Percentiles rank a stretch among this genome's conserved stretches.
phyloP scores from a whole-genome alignment of 495 filamentous ascomycete genomes.

The Trichoderma virens region DNA sequence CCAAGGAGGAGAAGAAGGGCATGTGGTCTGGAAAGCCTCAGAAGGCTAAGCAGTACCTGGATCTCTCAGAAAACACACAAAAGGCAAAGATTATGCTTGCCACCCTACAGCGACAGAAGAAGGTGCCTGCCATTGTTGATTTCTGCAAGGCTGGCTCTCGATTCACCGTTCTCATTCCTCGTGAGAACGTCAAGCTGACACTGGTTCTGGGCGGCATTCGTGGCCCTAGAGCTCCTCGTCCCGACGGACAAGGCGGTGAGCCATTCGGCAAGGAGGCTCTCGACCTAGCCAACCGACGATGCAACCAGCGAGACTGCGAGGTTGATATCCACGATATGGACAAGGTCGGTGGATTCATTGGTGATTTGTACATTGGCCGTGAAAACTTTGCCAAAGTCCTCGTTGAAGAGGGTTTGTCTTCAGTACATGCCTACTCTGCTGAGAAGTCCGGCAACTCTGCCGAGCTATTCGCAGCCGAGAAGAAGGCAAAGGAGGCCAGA shows the following conservation, averaged over 20 bases:
- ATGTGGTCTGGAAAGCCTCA: slow-evolving; percentile 88
- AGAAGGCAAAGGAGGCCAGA: slow-evolving; percentile 74
- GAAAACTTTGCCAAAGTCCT: slow-evolving; percentile 94
- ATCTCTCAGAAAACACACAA: slow-evolving; percentile 85
- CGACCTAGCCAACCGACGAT: slow-evolving; percentile 77
- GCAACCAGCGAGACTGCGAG: slow-evolving; percentile 92
- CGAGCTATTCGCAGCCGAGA: slow-evolving; percentile 81
- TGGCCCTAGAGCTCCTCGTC: slow-evolving; percentile 76
- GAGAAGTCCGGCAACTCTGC: slow-evolving; percentile 85
- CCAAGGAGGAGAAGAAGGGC: slow-evolving; percentile 75
- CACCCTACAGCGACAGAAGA: slow-evolving; percentile 78
- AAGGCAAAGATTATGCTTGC: slow-evolving; percentile 92
- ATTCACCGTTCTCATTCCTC: slow-evolving; percentile 86
- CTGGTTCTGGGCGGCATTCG: slow-evolving; percentile 92
- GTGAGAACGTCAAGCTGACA: slow-evolving; percentile 89
- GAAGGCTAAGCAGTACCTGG: slow-evolving; percentile 68
- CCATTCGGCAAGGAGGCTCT: slow-evolving; percentile 93
- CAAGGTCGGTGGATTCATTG: slow-evolving; percentile 96
- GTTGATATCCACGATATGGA: slow-evolving; percentile 93
- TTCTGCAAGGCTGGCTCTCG: slow-evolving; percentile 94
- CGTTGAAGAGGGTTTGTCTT: slow-evolving; percentile 87
- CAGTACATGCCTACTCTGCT: slow-evolving; percentile 87
- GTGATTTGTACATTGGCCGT: slow-evolving; percentile 85
- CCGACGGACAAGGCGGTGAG: slow-evolving; percentile 72
- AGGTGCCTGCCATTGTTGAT: slow-evolving; percentile 90